Evolutionary conservation across 1,284 basidiomycete species (phyloP).

Genomic region (Malassezia brasiliensis): DNA sequence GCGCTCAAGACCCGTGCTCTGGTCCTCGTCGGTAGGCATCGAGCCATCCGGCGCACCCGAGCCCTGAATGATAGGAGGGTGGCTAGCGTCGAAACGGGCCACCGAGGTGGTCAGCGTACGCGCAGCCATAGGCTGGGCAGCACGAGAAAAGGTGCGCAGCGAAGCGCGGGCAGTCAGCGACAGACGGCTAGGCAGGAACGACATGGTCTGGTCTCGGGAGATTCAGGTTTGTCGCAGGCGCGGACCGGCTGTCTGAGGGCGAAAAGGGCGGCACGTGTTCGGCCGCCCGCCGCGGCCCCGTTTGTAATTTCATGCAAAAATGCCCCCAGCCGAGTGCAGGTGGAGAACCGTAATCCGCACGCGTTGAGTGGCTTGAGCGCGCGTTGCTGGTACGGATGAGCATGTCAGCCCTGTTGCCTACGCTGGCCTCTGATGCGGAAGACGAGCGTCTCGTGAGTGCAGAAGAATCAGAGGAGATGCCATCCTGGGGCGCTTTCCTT

Average conservation of each 20-base stretch:
- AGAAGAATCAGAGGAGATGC: neutral
- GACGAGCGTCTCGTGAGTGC: neutral
- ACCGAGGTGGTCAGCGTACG: slow-evolving; percentile 32
- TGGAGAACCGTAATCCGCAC: neutral
- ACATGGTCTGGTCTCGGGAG: slow-evolving; percentile 16
- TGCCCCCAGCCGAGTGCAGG: neutral
- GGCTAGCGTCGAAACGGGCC: slow-evolving; percentile 23
- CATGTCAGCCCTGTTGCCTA: no score
- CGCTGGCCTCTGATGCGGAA: neutral
- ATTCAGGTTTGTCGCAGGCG: neutral
- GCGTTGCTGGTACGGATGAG: neutral
- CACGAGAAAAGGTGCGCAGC: neutral
- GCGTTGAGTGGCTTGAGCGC: slow-evolving; percentile 3
- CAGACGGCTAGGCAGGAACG: slow-evolving; percentile 14
- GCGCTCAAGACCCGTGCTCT: slow-evolving; percentile 93
- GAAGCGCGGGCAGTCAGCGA: slow-evolving; percentile 5
- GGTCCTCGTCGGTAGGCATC: slow-evolving; percentile 72
- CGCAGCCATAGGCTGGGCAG: slow-evolving; percentile 17
- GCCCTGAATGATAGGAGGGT: slow-evolving; percentile 63
- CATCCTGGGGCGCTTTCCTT: neutral
- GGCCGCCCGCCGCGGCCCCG: neutral
- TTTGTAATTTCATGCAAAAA: neutral
- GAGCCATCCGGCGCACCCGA: slow-evolving; percentile 65
- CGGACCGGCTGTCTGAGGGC: neutral
- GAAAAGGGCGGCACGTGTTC: slow-evolving; percentile 3